These are phyloP conservation scores for Peronospora destructor DNA, from an alignment of 352 stramenopile species.

Conservation along the genomic window DNA sequence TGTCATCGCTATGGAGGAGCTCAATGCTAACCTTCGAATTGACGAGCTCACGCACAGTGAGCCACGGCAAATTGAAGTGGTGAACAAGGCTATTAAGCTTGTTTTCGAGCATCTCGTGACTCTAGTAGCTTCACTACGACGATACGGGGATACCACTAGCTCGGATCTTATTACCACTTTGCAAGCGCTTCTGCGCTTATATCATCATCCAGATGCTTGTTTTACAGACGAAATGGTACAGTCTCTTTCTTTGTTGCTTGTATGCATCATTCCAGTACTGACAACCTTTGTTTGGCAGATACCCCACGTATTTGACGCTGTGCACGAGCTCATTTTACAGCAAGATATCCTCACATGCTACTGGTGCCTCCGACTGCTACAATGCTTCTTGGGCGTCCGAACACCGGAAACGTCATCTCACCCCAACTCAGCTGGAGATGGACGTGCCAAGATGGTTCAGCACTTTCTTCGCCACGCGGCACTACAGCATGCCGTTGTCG, in stretches of 20 bases:
- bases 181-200: conserved; percentile 47
- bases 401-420: conserved; percentile 23
- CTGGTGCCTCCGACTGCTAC: conserved; percentile 59
- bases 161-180: conserved; percentile 39
- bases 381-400: conserved; percentile 46
- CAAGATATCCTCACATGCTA: conserved; percentile 58
- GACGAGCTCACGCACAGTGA: conserved; percentile 29
- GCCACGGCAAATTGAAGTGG: conserved; percentile 26
- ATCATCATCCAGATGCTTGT: conserved; percentile 34
- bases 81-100: conserved; percentile 42
- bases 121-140: conserved; percentile 32
- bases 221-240: conserved; percentile 37
- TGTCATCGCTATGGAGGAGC: conserved; percentile 42
- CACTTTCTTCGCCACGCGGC: conserved; percentile 46
- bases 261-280: conserved; percentile 2
- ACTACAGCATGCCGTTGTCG: conserved; percentile 42
- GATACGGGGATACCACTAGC: conserved; percentile 30
- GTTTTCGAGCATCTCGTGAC: conserved; percentile 40
- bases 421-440: conserved; percentile 23
- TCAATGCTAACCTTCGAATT: conserved; percentile 47
- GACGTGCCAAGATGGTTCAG: conserved; percentile 51
- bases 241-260: neutral
- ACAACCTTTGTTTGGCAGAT: conserved; percentile 25
- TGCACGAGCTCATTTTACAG: conserved; percentile 50
- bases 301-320: conserved; percentile 39